Evolutionary conservation across 495 filamentous ascomycete species (phyloP), one percentile per base, ranked within the genome.

Genomic region (Geoglossum glabrum): DNA sequence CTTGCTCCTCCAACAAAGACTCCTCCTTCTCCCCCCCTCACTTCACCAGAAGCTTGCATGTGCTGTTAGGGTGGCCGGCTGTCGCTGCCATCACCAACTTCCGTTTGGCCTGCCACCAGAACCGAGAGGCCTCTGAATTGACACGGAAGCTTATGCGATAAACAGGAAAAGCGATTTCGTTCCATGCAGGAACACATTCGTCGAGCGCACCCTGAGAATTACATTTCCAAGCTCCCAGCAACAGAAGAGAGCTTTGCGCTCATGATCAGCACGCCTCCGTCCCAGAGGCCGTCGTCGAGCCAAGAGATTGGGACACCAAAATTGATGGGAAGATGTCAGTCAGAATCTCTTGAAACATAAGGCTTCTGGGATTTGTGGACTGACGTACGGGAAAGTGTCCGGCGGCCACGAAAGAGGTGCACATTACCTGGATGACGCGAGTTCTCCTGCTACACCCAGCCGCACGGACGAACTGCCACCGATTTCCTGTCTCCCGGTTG

Each of bases 181-280:
- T 96, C 90, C 55, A 98, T 98, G 86, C 93, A 96, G 74, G 92
- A 98, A 78, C 92, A 98, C 66, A 97, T 98, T 63, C 87, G 92
- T 63, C 82, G 92, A 69, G 92, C 92, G 67, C 92, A 98, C 71
- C 93, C 92, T 56, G 90, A 93, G 66, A 83, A 96, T 71, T 98
- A 96, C 71, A 95, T 98, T 63, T 81, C 92, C 60, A 98, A 97
- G 81, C 87, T 98, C 65, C 92, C 92, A 67, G 92, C 92, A 49
- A 98, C 92, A 63, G 90, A 96, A 68, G 92, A 97, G 74, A 95
- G 89, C 82, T 96, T 98, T 73, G 74, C 84, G 64, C 75, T 93
- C 66, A 95, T 95, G 89, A 86, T 95, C 68, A 93, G 79, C 69
- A 87, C 87, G 59, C 83, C 87, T 43, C 88, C 86, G 33, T 84